These are phyloP conservation scores for Colletotrichum sp. DNA, from an alignment of 2,329 filamentous ascomycete species.

Conservation along the genomic window DNA sequence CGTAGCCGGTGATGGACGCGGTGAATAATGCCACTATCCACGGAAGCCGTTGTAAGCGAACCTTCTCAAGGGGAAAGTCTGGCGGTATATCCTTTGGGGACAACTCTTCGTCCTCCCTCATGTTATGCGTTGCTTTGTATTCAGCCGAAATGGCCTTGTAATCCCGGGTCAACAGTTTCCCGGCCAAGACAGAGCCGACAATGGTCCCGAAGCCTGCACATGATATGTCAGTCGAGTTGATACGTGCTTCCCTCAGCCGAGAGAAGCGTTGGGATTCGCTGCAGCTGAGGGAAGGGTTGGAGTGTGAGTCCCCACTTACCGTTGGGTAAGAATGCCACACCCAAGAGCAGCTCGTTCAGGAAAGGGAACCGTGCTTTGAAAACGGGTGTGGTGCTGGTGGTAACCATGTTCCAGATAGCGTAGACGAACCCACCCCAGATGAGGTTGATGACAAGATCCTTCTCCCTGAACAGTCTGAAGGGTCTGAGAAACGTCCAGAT, in stretches of 20 bases:
- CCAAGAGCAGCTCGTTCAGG: conserved; percentile 27
- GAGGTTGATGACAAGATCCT: conserved; percentile 46
- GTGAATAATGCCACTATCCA: conserved; percentile 35
- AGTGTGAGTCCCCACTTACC: conserved; percentile 11
- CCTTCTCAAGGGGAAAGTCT: conserved; percentile 48
- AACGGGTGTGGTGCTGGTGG: conserved; percentile 41
- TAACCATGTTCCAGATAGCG: conserved; percentile 54
- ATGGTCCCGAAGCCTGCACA: conserved; percentile 40
- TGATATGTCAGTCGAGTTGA: neutral
- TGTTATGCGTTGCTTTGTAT: conserved; percentile 18
- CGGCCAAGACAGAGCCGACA: conserved; percentile 42
- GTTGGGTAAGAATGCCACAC: conserved; percentile 32
- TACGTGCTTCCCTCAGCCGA: neutral
- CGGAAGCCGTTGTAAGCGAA: conserved; percentile 42
- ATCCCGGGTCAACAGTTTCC: conserved; percentile 45
- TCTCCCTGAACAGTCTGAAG: conserved; percentile 42
- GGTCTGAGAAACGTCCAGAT: conserved; percentile 39
- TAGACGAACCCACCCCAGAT: conserved; percentile 41
- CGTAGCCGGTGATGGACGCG: conserved; percentile 42
- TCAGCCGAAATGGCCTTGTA: conserved; percentile 26
- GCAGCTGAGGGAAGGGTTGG: neutral
- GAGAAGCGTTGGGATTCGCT: neutral
- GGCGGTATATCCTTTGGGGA: conserved; percentile 27
- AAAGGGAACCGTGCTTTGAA: conserved; percentile 32
- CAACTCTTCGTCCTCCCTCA: conserved; percentile 28